Evolutionary conservation across 495 filamentous ascomycete species (phyloP), one percentile per base, ranked within the genome.

Genomic region (Aspergillus mulundensis): DNA sequence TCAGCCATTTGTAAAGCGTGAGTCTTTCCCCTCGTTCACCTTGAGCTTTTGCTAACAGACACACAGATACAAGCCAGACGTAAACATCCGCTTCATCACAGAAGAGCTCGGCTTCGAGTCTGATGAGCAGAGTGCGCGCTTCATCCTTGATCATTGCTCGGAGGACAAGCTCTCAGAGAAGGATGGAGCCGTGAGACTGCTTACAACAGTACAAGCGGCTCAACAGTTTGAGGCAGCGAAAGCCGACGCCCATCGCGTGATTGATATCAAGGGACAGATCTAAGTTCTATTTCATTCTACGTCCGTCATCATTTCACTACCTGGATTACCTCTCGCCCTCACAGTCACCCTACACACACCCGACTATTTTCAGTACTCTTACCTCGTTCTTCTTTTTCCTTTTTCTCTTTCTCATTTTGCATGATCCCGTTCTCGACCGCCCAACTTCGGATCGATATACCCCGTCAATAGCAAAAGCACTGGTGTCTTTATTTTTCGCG

Each of bases 181-280:
- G 48, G 76, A 87, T 56, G 86, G 85, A 53, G 79, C 80, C 50
- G 84, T 96, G 64, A 73, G 80, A 55, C 85, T 96, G 63, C 73
- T 90, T 60, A 88, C 90, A 36, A 62, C 61, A 36, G 81, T 79
- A 61, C 92, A 91, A 74, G 89, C 87, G 28, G 80, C 79, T 21
- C 66, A 66, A 42, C 69, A 85, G 7, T 96, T 97, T 74, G 91
- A 96, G 66, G 64, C 68, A 40, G 80, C 87, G 41, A 87, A 85
- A 61, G 66, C 70, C 36, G 77, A 80, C 55, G 91, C 93, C 48
- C 91, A 95, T 71, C 77, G 82, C 62, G 85, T 86, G 64, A 86
- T 97, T 76, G 93, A 97, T 72, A 94, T 96, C 74, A 97, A 97
- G 76, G 93, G 94, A 64, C 93, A 97, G 70, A 92, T 96, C 61